Base-by-base conservation (phyloP, 164 flowering plant genomes). In the Akebia trifoliata region DNA sequence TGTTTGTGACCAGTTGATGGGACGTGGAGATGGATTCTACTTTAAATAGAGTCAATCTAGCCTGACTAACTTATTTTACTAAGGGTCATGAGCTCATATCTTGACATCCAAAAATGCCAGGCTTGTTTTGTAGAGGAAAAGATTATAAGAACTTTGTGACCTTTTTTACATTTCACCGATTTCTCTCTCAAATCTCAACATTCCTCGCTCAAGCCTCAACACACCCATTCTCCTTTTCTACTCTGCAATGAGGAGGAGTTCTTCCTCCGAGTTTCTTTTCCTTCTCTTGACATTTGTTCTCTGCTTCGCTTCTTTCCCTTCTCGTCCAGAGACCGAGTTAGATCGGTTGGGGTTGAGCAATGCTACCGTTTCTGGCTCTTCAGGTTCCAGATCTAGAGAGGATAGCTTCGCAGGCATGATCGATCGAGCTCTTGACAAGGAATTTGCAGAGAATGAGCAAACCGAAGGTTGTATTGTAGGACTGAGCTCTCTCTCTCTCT, bases 351-450 rank as follows among this genome's bases (percentile, higher is more conserved):
- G 35, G 7, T 52, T 24, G 22, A 44, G 12, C 62, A 67, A 62
- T 63, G 61, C 64, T 45, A 72, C 74, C 22, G 62, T 37, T 22
- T 43, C 63, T 0, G 14, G 31, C n/a, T 38, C 75, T 29, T 50
- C 54, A 28, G 53, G 20, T 49, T 50, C 21, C 24, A 36, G 63
- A 59, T 69, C 76, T 17, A 68, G 72, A 30, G 84, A 79, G 44
- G 82, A 77, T 25, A 78, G 83, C 59, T 78, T 87, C 28, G 89
- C 91, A 8, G 81, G 75, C 56, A 84, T 84, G 67, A 76, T 87
- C 54, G 90, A 84, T 68, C 76, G 74, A 12, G 95, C 95, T 25
- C 74, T 87, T 29, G 85, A 81, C 67, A 84, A 84, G 62, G 95
- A 87, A 74, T 87, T 87, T 72, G 60, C 83, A 11, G 95, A 84